These are phyloP conservation scores for Gracilariopsis chorda DNA, from an alignment of 23 red algal species.

Conservation along the genomic window DNA sequence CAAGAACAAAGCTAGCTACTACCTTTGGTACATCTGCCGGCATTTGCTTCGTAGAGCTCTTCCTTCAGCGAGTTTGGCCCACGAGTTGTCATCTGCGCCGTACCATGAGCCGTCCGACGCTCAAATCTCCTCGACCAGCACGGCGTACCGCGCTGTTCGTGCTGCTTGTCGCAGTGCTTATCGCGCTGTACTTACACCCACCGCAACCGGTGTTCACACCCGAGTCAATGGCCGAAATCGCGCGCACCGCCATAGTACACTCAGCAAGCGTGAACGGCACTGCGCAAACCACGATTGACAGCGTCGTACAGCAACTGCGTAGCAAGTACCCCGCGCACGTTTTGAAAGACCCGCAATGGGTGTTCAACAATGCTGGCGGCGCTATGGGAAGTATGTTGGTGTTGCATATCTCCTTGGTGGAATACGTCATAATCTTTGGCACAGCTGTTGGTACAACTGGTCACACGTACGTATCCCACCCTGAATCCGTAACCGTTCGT, in stretches of 20 bases:
- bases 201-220: constrained; percentile 31
- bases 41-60: too few species aligned
- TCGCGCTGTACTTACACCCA: not conserved
- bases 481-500: too few species aligned
- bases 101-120: not conserved
- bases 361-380: constrained; percentile 81
- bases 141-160: not conserved
- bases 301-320: constrained; percentile 39
- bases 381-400: constrained; percentile 84
- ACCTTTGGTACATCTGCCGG: too few species aligned
- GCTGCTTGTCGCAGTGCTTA: not conserved
- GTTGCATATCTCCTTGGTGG: constrained; percentile 52
- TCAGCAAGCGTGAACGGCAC: not conserved
- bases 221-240: constrained; percentile 16
- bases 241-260: not conserved
- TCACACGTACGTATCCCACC: constrained; percentile 46
- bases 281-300: constrained; percentile 6
- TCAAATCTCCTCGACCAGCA: not conserved
- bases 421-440: constrained; percentile 85
- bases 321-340: constrained; percentile 28
- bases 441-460: constrained; percentile 68
- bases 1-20: too few species aligned
- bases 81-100: not conserved
- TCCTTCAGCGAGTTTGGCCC: too few species aligned
- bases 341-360: constrained; percentile 51